A percentile compares a stretch with the other conserved stretches of the same genome.
Evolutionary conservation across 1,139 yeast species (phyloP).

Genomic region (Lodderomyces jiufengensis): DNA sequence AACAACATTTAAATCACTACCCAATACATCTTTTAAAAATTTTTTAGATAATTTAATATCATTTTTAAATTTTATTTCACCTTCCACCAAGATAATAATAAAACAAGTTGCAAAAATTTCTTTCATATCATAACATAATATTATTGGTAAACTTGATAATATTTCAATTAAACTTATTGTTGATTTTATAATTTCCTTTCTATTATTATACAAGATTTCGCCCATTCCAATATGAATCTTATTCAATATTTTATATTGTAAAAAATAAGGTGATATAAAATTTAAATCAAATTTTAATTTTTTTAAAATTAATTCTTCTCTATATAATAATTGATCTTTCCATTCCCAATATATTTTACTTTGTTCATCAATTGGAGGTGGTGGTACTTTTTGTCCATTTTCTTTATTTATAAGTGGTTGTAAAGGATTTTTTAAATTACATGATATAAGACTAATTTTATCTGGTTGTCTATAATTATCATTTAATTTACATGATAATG

Average conservation of each 20-base stretch:
- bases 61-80: constrained; percentile 15
- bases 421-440: constrained; percentile 28
- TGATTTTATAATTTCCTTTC: constrained; percentile 31
- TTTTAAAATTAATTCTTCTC: constrained; percentile 43
- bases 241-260: constrained; percentile 25
- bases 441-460: constrained; percentile 39
- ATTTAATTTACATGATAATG: constrained; percentile 42
- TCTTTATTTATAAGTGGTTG: constrained; percentile 16
- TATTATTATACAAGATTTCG: constrained; percentile 20
- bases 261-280: constrained; percentile 36
- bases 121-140: constrained; percentile 32
- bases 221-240: constrained; percentile 4
- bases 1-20: constrained; percentile 20
- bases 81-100: constrained; percentile 30
- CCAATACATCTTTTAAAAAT: constrained; percentile 19
- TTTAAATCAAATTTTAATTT: constrained; percentile 40
- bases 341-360: constrained; percentile 44
- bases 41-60: constrained; percentile 23
- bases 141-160: constrained; percentile 39
- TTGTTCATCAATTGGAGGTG: constrained; percentile 33
- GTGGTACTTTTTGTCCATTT: constrained; percentile 7
- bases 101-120: constrained; percentile 35
- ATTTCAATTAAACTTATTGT: constrained; percentile 37
- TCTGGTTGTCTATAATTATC: constrained; percentile 45
- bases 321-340: constrained; percentile 43